Conservation (phyloP, 441 rosid species). For the Corymbia calophylla region DNA sequence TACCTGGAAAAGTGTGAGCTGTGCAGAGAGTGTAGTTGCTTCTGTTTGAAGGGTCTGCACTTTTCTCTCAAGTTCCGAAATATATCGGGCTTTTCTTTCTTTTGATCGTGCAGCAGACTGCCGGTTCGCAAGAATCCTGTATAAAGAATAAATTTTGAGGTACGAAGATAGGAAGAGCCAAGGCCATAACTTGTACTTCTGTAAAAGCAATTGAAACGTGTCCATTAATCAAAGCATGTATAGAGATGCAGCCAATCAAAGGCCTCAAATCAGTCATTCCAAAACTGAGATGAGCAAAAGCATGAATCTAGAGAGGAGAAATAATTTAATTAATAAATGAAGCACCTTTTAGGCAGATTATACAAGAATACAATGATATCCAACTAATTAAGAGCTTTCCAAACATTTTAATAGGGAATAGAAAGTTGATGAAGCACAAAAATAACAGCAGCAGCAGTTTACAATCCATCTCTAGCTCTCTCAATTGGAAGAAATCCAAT, state of each 20-base stretch:
- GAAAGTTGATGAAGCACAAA: neutral
- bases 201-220: neutral
- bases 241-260: neutral
- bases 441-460: neutral
- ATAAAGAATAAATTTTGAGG: neutral
- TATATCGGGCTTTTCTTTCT: slow-evolving; percentile 83
- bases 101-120: slow-evolving; percentile 91
- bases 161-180: neutral
- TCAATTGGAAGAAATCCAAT: neutral
- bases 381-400: neutral
- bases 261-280: neutral
- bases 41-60: slow-evolving; percentile 2
- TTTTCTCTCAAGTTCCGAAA: slow-evolving; percentile 48
- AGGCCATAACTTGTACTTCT: neutral
- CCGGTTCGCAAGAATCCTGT: slow-evolving; percentile 80
- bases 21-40: slow-evolving; percentile 2
- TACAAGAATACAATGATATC: neutral
- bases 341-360: neutral
- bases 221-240: neutral
- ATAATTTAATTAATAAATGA: neutral
- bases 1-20: slow-evolving; percentile 2
- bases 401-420: neutral
- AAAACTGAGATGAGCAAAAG: neutral
- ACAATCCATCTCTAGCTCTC: neutral
- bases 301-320: neutral